Evolutionary conservation across 164 flowering plant genomes (phyloP), one percentile per base, ranked within the genome.

Genomic region (Echeveria elegans): DNA sequence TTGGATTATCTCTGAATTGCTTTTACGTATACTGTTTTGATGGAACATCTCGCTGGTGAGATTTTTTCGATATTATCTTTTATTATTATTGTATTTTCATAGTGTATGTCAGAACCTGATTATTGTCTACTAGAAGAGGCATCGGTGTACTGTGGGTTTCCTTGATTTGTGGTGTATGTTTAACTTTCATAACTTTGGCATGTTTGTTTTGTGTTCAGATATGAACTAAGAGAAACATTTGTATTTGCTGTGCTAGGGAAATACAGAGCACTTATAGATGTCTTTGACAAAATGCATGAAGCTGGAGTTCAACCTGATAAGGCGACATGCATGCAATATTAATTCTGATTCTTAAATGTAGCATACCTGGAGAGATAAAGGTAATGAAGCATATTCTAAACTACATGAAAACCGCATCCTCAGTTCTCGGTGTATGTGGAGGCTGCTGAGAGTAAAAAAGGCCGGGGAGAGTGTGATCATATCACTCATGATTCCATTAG

Each of bases 11-110:
- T 36, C 98, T 97, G 0, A 93, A 81, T 79, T 93, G 96, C n/a
- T 69, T 70, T 83, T 68, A 93, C 98, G 18, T 93, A 93, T 65
- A 93, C 94, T 0, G 84, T 90, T 38, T 71, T 93, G 38, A 90
- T 93, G 90, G 92, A 85, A 66, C 75, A 85, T 83, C 97, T 93
- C 69, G 80, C 86, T 71, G 96, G 98, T 92, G 52, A 82, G 93
- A n/a, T n/a, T n/a, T 62, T 43, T 43, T 4, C 19, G 14, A 53
- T 53, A 24, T 15, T 11, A 37, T n/a, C n/a, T n/a, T n/a, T n/a
- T n/a, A 31, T 63, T 63, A 32, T 6, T 34, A 6, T 61, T 38
- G 41, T 14, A 7, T 63, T 2, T 28, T 61, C 12, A 7, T 63
- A 29, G 19, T 32, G n/a, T n/a, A n/a, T n/a, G n/a, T n/a, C n/a